Percentiles rank a stretch among this genome's conserved stretches.
Conservation (phyloP, 805 yeast species). For the Ogataea minuta region DNA sequence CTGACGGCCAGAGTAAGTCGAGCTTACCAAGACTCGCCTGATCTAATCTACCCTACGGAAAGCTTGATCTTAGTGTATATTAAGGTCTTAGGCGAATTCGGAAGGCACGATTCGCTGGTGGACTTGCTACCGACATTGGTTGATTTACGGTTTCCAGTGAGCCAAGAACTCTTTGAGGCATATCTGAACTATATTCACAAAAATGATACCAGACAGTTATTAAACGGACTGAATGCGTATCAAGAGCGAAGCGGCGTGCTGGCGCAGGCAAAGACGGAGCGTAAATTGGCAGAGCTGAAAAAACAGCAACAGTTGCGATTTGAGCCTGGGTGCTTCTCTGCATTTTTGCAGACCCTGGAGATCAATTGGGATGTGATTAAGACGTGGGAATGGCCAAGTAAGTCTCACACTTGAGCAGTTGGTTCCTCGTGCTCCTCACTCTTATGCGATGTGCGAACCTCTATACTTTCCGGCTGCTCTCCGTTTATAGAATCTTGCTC, state of each 20-base stretch:
- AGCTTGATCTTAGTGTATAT: conserved; percentile 54
- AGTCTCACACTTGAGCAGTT: conserved; percentile 2
- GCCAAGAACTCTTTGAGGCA: conserved; percentile 17
- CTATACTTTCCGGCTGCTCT: conserved; percentile 3
- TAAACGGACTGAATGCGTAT: conserved; percentile 23
- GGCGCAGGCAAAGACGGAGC: conserved; percentile 24
- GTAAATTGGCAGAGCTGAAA: conserved; percentile 22
- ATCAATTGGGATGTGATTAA: conserved; percentile 33
- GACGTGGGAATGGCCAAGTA: conserved; percentile 32
- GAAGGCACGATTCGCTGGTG: conserved; percentile 56
- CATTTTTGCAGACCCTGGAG: conserved; percentile 24
- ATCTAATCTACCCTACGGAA: conserved; percentile 43
- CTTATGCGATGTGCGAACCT: neutral
- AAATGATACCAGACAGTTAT: conserved; percentile 23
- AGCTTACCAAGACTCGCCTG: conserved; percentile 30
- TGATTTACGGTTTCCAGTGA: conserved; percentile 33
- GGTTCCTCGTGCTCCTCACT: neutral
- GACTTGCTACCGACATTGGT: conserved; percentile 52
- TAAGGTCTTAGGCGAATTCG: conserved; percentile 44
- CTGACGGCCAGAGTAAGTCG: conserved; percentile 44
- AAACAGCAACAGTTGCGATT: conserved; percentile 5
- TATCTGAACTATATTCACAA: conserved; percentile 21
- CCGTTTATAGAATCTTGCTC: conserved; percentile 10
- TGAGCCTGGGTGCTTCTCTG: conserved; percentile 21
- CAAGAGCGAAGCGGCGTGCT: conserved; percentile 14